A percentile compares a stretch with the other conserved stretches of the same genome.
Conservation (phyloP, 75 land plant species). For the Sequoia sempervirens region DNA sequence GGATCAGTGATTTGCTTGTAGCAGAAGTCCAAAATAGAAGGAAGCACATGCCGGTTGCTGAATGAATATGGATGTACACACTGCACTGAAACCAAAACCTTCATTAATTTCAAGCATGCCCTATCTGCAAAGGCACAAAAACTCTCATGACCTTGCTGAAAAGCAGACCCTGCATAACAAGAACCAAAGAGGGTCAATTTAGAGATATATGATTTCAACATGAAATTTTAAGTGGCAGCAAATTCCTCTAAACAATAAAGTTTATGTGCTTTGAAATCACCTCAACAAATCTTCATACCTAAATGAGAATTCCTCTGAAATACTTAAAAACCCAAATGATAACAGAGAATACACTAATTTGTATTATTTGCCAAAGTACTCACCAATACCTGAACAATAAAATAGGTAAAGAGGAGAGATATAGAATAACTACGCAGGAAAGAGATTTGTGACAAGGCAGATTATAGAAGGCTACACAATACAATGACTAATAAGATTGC, state of each 20-base stretch:
- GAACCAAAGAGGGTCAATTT: neutral
- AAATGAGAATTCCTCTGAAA: neutral
- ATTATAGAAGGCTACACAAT: no score
- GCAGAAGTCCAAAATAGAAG: slow-evolving; percentile 78
- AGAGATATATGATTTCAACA: neutral
- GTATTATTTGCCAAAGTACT: neutral
- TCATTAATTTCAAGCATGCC: slow-evolving; percentile 86
- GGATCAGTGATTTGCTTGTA: slow-evolving; percentile 71
- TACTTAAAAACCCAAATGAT: neutral
- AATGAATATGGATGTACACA: slow-evolving; percentile 93
- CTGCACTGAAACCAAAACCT: slow-evolving; percentile 65
- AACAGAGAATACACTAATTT: neutral
- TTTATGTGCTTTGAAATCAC: neutral
- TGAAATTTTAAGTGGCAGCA: neutral
- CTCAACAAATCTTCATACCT: neutral
- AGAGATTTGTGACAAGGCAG: no score
- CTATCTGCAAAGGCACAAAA: slow-evolving; percentile 62
- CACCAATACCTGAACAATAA: no score
- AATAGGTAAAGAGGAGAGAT: no score
- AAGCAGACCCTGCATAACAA: slow-evolving; percentile 68
- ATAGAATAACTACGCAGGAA: no score
- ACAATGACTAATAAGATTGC: no score
- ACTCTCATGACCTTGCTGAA: slow-evolving; percentile 35
- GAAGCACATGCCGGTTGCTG: slow-evolving; percentile 64
- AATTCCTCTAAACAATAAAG: neutral